These are phyloP conservation scores for Mortierella sp. DNA, from an alignment of 371 early-diverging fungal species.

Conservation along the genomic window DNA sequence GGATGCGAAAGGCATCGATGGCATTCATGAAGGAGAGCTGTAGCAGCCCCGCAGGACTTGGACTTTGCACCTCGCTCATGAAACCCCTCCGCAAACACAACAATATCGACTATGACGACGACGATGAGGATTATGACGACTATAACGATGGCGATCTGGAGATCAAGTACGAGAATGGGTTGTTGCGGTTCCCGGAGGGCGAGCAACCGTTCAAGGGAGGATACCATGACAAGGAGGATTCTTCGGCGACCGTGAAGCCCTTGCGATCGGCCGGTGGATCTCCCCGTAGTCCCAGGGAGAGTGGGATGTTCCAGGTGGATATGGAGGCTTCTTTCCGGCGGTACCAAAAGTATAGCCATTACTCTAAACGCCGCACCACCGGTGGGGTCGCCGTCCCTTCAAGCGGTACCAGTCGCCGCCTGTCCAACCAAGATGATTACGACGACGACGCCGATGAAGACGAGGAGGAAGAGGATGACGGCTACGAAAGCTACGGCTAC, in stretches of 20 bases:
- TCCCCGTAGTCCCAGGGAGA: slow-evolving; percentile 7
- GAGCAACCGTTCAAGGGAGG: slow-evolving; percentile 6
- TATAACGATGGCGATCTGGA: slow-evolving; percentile 1
- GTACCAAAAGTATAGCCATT: slow-evolving; percentile 35
- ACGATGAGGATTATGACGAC: slow-evolving; percentile 1
- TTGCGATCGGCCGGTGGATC: background rate
- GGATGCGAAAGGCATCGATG: background rate
- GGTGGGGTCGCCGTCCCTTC: slow-evolving; percentile 4
- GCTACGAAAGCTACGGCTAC: slow-evolving; percentile 40
- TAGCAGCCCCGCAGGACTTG: slow-evolving; percentile 35
- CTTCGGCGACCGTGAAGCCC: slow-evolving; percentile 20
- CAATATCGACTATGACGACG: background rate
- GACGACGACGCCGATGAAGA: slow-evolving; percentile 13
- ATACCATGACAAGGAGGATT: slow-evolving; percentile 22
- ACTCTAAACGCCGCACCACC: slow-evolving; percentile 15
- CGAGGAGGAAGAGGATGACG: slow-evolving; percentile 40
- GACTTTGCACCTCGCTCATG: slow-evolving; percentile 26
- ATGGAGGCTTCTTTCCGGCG: slow-evolving; percentile 41
- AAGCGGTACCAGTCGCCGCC: background rate
- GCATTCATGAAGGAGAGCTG: slow-evolving; percentile 25
- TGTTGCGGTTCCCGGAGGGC: slow-evolving; percentile 5
- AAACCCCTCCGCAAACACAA: slow-evolving; percentile 9
- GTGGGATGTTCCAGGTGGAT: slow-evolving; percentile 20
- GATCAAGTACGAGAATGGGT: background rate
- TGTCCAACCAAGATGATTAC: background rate